Conservation (phyloP, 768 basidiomycete genomes). For the Hortiboletus flavorubellus region DNA sequence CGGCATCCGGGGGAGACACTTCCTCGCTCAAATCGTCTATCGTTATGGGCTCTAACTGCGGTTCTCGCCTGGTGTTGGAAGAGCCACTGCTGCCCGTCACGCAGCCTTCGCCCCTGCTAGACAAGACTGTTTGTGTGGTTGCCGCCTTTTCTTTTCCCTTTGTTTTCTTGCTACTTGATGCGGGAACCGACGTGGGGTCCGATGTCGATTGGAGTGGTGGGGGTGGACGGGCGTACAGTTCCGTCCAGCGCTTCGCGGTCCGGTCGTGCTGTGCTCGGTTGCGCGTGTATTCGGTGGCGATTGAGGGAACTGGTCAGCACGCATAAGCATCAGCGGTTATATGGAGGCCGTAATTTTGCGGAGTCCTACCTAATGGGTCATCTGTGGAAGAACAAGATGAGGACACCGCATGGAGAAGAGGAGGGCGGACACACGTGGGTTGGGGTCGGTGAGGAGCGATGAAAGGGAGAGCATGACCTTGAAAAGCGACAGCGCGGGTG, state of each 20-base stretch:
- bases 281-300: constrained; percentile 65
- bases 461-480: constrained; percentile 94
- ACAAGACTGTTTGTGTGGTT: neutral
- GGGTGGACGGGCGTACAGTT: constrained; percentile 57
- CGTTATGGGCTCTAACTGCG: constrained; percentile 22
- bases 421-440: constrained; percentile 63
- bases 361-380: constrained; percentile 61
- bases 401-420: neutral
- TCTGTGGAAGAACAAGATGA: constrained; percentile 37
- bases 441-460: constrained; percentile 90
- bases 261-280: constrained; percentile 70
- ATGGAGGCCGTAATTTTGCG: neutral
- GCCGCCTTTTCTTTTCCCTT: constrained; percentile 38
- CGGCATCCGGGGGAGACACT: neutral
- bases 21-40: constrained; percentile 35
- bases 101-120: constrained; percentile 1
- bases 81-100: constrained; percentile 13
- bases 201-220: constrained; percentile 17
- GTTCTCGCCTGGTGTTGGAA: constrained; percentile 13
- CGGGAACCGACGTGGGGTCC: constrained; percentile 8
- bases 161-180: constrained; percentile 15
- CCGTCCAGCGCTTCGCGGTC: constrained; percentile 77
- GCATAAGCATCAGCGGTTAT: neutral
- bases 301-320: constrained; percentile 52
- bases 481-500: constrained; percentile 88